These are phyloP conservation scores for Sclerotinia glacialis DNA, from an alignment of 2,329 filamentous ascomycete species.

Conservation along the genomic window DNA sequence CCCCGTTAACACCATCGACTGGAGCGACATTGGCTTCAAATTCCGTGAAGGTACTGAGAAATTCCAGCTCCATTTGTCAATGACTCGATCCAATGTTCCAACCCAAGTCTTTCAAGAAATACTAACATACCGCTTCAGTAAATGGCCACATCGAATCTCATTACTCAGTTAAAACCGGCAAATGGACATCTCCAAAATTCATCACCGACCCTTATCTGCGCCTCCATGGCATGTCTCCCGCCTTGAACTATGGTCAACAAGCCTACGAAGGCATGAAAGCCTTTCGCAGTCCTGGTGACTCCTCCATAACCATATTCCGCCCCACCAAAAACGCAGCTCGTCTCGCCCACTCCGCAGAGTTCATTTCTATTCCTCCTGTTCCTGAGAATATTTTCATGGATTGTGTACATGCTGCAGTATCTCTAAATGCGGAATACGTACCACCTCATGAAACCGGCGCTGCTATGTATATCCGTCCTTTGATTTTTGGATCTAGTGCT, in stretches of 20 bases:
- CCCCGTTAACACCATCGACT: slow-evolving; percentile 79
- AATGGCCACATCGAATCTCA: slow-evolving; percentile 91
- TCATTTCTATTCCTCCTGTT: slow-evolving; percentile 78
- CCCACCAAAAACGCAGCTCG: slow-evolving; percentile 80
- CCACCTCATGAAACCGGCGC: slow-evolving; percentile 86
- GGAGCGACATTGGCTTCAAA: slow-evolving; percentile 88
- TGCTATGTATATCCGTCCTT: slow-evolving; percentile 87
- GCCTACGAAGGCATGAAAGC: slow-evolving; percentile 98
- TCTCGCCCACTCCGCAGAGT: slow-evolving; percentile 79
- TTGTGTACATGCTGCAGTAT: slow-evolving; percentile 76
- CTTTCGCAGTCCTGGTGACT: slow-evolving; percentile 71
- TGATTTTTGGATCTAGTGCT: slow-evolving; percentile 82
- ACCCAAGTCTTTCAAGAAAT: neutral
- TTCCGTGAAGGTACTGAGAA: slow-evolving; percentile 72
- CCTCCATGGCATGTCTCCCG: slow-evolving; percentile 93
- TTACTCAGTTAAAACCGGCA: slow-evolving; percentile 69
- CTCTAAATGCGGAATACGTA: slow-evolving; percentile 84
- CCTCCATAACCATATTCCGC: slow-evolving; percentile 77
- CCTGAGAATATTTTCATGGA: slow-evolving; percentile 73
- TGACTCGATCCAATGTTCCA: neutral
- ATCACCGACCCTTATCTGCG: slow-evolving; percentile 79
- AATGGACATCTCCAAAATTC: slow-evolving; percentile 78
- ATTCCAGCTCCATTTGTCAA: slow-evolving; percentile 9
- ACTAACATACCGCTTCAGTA: slow-evolving; percentile 51
- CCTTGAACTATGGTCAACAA: slow-evolving; percentile 95